Percentiles rank a stretch among this genome's conserved stretches.
Conservation (phyloP, 176 grass and related monocot genomes). For the Miscanthus lutarioriparius region DNA sequence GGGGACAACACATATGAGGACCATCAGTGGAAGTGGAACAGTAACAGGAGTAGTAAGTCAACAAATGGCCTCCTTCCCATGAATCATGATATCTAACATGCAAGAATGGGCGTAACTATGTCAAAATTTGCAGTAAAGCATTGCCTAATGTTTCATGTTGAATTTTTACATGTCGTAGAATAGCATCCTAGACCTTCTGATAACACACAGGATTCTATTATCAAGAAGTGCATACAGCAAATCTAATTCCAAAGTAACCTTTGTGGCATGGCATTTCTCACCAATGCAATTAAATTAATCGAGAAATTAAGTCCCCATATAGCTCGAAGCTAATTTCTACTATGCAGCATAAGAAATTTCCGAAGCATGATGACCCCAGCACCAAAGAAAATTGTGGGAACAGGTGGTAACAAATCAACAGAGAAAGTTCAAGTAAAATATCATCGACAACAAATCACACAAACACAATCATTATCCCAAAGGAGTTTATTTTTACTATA, state of each 20-base stretch:
- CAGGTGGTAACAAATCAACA: neutral
- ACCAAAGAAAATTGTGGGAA: neutral
- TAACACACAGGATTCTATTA: neutral
- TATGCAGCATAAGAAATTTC: neutral
- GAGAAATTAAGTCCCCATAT: neutral
- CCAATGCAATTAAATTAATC: neutral
- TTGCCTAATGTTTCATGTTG: constrained; percentile 1
- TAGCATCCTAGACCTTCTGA: constrained; percentile 19
- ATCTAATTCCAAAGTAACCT: neutral
- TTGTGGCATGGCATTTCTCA: neutral
- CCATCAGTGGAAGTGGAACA: neutral
- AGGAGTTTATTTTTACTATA: neutral
- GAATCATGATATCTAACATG: neutral
- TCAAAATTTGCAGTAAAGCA: neutral
- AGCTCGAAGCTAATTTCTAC: constrained; percentile 6
- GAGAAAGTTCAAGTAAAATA: constrained; percentile 20
- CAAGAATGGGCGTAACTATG: neutral
- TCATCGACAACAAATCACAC: neutral
- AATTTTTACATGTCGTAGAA: neutral
- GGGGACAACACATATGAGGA: neutral
- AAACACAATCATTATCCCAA: neutral
- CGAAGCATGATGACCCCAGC: neutral
- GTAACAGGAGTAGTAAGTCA: neutral
- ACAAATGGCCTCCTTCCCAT: neutral
- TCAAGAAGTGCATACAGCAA: neutral